These are phyloP conservation scores for Fusarium lateritium DNA, from an alignment of 2,329 filamentous ascomycete species.

Conservation along the genomic window DNA sequence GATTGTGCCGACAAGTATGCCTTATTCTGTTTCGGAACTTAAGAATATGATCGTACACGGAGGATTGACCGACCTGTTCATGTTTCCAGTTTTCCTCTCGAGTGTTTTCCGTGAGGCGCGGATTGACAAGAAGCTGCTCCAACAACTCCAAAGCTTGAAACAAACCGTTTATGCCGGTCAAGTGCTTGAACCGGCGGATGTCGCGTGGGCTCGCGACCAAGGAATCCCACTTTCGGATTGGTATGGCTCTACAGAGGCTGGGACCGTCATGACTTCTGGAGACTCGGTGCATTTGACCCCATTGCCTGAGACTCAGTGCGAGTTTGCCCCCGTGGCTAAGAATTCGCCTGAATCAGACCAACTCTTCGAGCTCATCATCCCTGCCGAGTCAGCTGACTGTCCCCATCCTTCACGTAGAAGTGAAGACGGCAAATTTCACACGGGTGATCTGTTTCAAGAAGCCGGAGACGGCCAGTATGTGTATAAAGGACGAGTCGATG, in stretches of 20 bases:
- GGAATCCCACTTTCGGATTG: neutral
- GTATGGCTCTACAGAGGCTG: conserved; percentile 18
- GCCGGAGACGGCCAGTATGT: neutral
- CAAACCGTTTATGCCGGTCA: conserved; percentile 15
- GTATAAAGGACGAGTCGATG: conserved; percentile 18
- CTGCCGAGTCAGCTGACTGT: conserved; percentile 11
- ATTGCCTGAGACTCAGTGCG: neutral
- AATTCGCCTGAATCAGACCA: neutral
- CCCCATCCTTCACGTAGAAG: neutral
- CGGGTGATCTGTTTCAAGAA: conserved; percentile 14
- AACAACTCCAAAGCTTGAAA: neutral
- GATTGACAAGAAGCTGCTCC: fast-evolving
- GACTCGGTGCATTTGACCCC: neutral
- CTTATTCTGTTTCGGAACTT: neutral
- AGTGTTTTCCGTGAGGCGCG: neutral
- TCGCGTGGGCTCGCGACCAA: conserved; percentile 1
- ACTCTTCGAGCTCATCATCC: conserved; percentile 5
- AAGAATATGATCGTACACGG: conserved; percentile 17
- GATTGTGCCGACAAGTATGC: neutral
- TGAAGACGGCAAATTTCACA: conserved; percentile 3
- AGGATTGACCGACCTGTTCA: neutral
- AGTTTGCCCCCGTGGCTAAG: neutral
- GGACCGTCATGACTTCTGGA: neutral
- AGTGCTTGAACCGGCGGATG: neutral
- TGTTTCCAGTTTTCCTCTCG: neutral